Percentiles rank a stretch among this genome's conserved stretches.
Evolutionary conservation across 805 yeast species (phyloP).

Genomic region (Vanderwaltozyma polyspora): DNA sequence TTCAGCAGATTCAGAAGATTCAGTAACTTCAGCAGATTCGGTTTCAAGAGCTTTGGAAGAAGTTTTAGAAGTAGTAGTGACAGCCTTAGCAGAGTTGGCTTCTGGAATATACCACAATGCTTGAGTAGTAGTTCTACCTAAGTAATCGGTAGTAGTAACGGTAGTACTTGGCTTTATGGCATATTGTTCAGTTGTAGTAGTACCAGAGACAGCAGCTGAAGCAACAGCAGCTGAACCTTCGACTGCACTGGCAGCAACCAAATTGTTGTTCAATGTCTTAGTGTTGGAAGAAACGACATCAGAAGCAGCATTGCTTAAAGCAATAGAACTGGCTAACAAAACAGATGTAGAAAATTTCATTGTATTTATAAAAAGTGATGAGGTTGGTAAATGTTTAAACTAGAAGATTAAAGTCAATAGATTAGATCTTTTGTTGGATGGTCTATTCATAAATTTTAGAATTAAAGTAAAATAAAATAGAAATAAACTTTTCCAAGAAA

Average conservation of each 20-base stretch:
- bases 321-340: background rate
- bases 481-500: no score
- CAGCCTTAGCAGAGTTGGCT: conserved; percentile 1
- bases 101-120: conserved; percentile 11
- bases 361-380: background rate
- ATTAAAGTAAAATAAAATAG: no score
- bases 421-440: no score
- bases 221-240: background rate
- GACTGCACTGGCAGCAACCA: background rate
- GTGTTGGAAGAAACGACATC: background rate
- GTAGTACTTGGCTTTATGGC: conserved; percentile 13
- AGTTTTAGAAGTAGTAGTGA: background rate
- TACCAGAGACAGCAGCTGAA: background rate
- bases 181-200: background rate
- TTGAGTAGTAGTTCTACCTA: conserved; percentile 12
- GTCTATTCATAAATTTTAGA: no score
- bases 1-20: background rate
- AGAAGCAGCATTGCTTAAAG: conserved; percentile 1
- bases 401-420: no score
- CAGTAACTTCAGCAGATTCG: background rate
- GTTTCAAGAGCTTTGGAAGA: no score
- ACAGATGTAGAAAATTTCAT: conserved; percentile 3
- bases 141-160: conserved; percentile 12
- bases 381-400: no score
- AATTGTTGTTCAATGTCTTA: no score